Evolutionary conservation across 495 filamentous ascomycete species (phyloP), one percentile per base, ranked within the genome.

Genomic region (Tuber indicum): DNA sequence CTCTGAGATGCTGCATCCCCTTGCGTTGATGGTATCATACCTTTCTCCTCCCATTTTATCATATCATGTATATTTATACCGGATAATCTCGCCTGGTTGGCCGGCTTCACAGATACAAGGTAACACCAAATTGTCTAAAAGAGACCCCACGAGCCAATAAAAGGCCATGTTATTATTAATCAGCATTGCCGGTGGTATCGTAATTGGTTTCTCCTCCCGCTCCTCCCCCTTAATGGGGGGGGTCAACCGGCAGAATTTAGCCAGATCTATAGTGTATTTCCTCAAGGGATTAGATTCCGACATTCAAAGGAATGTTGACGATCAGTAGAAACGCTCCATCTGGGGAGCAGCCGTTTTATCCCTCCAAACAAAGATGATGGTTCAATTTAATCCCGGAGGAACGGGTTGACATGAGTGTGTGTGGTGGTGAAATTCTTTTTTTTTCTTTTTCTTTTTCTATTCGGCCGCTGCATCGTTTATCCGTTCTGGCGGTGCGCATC

Each of bases 341-440:
- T 26, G 26, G 58, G 32, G 32, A 26, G 14, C 58, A 66, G 58
- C 58, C 58, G 58, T 71, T 69, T 74, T 43, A 69, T n/a, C 73
- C 62, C 44, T 66, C 74, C 62, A 75, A 75, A 52, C 74, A 71
- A 45, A 75, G 45, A 23, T 70, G 70, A 44, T 36, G 52, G 74
- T 75, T 71, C 45, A 72, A 75, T 76, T 75, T 71, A 45, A 72
- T 75, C 78, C 78, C 78, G 78, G 42, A 79, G 72, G 69, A 75
- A 39, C 46, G 77, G 77, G 77, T 79, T 79, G 77, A 79, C 77
- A 73, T 79, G 21, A 5, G 46, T 23, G 47, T 49, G n/a, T 62
- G 58, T 36, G 26, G 58, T 66, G 58, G 16, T 16, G 12, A 32
- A 32, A 32, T 32, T 32, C 32, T 66, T 14, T 66, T 66, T 14